phyloP scores from a whole-genome alignment of 495 filamentous ascomycete genomes.

The Mycothermus thermophilus region DNA sequence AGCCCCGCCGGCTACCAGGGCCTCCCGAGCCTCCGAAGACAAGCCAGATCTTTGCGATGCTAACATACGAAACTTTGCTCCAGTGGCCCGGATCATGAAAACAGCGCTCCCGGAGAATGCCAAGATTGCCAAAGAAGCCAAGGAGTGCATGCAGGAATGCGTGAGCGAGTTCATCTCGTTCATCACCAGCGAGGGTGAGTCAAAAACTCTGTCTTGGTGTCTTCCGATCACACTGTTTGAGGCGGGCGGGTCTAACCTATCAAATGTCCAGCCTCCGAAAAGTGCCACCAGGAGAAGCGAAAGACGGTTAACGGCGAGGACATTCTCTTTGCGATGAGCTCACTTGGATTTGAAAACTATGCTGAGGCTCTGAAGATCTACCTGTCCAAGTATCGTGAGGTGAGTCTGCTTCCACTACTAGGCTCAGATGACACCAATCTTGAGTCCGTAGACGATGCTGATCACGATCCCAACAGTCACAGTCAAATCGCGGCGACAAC shows the following conservation, averaged over 20 bases:
- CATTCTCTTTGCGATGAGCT: conserved; percentile 97
- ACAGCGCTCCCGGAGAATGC: conserved; percentile 91
- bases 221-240: conserved; percentile 8
- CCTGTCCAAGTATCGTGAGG: conserved; percentile 92
- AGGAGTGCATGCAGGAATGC: conserved; percentile 99
- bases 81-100: conserved; percentile 99
- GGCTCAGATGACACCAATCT: too few relatives aligned
- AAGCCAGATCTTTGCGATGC: conserved; percentile 57
- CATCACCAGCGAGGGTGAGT: conserved; percentile 93
- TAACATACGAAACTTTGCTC: conserved; percentile 78
- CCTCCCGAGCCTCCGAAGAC: too few relatives aligned
- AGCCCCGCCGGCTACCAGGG: conserved; percentile 27
- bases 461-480: conserved; percentile 50
- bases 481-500: conserved; percentile 63
- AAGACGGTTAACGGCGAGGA: conserved; percentile 99
- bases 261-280: conserved; percentile 90
- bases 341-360: conserved; percentile 97
- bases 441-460: too few relatives aligned
- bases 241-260: conserved; percentile 16
- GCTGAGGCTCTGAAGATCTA: conserved; percentile 97
- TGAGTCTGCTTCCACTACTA: conserved; percentile 54
- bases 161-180: conserved; percentile 99
- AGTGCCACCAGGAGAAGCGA: conserved; percentile 97
- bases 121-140: conserved; percentile 98
- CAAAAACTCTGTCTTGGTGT: conserved; percentile 18